phyloP scores from a whole-genome alignment of 305 asterid species.

The Ilex paraguariensis region DNA sequence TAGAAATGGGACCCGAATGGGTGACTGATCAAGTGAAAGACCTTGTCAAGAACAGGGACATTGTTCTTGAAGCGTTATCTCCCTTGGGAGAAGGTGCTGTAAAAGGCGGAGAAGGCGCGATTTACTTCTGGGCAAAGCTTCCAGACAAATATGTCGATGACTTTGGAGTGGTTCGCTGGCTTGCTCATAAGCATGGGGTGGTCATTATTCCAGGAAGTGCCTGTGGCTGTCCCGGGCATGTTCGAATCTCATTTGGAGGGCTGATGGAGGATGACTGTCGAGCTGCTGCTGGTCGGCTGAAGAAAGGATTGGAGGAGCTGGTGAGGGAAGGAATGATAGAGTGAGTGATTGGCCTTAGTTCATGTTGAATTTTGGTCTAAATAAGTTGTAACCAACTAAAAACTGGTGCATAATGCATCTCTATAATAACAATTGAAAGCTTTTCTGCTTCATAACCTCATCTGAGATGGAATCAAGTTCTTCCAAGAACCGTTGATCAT shows the following conservation, averaged over 20 bases:
- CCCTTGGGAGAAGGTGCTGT: constrained; percentile 78
- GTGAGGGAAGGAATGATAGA: constrained; percentile 66
- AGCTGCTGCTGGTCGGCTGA: constrained; percentile 69
- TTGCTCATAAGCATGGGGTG: constrained; percentile 62
- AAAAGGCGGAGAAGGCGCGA: constrained; percentile 94
- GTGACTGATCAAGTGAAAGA: constrained; percentile 58
- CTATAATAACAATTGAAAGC: too few relatives aligned
- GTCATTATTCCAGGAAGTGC: constrained; percentile 76
- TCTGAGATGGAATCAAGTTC: too few relatives aligned
- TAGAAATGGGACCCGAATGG: constrained; percentile 86
- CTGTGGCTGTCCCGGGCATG: constrained; percentile 67
- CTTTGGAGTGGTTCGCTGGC: constrained; percentile 78
- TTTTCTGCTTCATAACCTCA: too few relatives aligned
- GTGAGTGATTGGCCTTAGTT: constrained; percentile 26
- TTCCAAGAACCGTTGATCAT: too few relatives aligned
- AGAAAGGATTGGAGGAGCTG: constrained; percentile 65
- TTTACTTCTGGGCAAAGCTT: constrained; percentile 92
- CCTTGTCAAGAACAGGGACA: constrained; percentile 63
- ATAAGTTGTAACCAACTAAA: too few relatives aligned
- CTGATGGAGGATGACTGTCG: constrained; percentile 62
- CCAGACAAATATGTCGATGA: constrained; percentile 53
- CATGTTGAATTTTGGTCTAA: too few relatives aligned
- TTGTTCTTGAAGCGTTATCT: constrained; percentile 66
- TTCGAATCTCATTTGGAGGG: constrained; percentile 87
- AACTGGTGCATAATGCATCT: too few relatives aligned